Evolutionary conservation across 371 early-diverging fungal genomes (phyloP), one percentile per base, ranked within the genome.

Genomic region (Apophysomyces ossiformis): DNA sequence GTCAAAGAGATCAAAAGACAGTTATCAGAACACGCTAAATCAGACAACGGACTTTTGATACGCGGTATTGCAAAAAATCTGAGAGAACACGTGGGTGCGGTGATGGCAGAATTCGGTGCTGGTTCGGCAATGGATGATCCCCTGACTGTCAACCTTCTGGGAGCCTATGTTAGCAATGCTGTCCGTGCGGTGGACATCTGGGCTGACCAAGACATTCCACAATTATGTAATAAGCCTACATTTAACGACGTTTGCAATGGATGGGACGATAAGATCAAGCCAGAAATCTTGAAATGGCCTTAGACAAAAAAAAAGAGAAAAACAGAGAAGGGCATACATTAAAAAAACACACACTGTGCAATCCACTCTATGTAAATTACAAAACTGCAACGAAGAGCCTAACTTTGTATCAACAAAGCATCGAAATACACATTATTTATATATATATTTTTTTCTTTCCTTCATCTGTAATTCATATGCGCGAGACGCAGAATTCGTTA

Each of bases 241-340:
- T 71, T 75, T 41, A 58, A 72, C 9, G 70, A 74, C 8, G 63
- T 70, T 9, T 83, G 84, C 69, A 67, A 76, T 60, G 69, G 74
- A n/a, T 83, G 77, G 77, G 78, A 78, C 44, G 69, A 75, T 38
- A 67, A 68, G 37, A 81, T 83, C 62, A 83, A 69, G 38, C 59
- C 57, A 32, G 71, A 77, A 35, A 83, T 83, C 59, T 67, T 83
- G 41, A 72, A 64, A 57, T 83, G 79, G 79, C 84, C 84, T 72
- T 83, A 71, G 71, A 76, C n/a, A 45, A 45, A 18, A 9, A 4
- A 45, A 43, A 43, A 21, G n/a, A 21, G 1, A 21, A 21, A 26
- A 26, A 26, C 32, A 26, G 32, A 26, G 32, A 26, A 26, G 32
- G 32, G 32, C 32, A 26, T 26, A 26, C 32, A 26, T 26, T 26